These are phyloP conservation scores for Hypoxylon sp. DNA, from an alignment of 2,329 filamentous ascomycete genomes.

Conservation along the genomic window DNA sequence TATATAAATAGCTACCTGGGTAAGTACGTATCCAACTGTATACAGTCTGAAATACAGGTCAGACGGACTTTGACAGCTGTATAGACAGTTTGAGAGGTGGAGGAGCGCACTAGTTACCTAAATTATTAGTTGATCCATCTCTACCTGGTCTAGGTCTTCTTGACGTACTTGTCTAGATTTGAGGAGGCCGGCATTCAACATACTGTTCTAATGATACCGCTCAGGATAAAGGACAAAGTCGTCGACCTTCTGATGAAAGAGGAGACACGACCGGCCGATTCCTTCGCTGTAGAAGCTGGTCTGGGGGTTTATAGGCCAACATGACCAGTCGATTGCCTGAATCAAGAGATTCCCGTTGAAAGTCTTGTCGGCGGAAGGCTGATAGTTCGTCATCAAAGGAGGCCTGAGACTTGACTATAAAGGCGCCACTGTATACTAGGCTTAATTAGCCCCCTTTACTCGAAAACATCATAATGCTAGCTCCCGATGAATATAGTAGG, in stretches of 20 bases:
- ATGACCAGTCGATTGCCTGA: slow-evolving; percentile 11
- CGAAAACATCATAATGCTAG: not conserved
- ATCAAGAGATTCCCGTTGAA: slow-evolving; percentile 10
- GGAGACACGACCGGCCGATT: slow-evolving; percentile 3
- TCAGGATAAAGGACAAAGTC: not conserved
- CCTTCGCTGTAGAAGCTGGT: not conserved
- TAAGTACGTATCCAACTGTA: too few species aligned
- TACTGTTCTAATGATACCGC: not conserved
- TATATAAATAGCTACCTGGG: too few species aligned
- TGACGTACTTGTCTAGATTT: too few species aligned
- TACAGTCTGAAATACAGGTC: too few species aligned
- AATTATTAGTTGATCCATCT: too few species aligned
- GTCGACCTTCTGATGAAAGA: slow-evolving; percentile 6
- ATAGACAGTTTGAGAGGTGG: too few species aligned
- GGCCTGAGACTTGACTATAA: not conserved
- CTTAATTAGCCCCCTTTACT: not conserved
- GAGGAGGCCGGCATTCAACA: too few species aligned
- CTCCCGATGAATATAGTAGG: not conserved
- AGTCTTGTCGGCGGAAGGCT: not conserved
- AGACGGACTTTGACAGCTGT: too few species aligned
- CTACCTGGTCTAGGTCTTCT: too few species aligned
- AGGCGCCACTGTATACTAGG: not conserved
- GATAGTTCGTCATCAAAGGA: not conserved
- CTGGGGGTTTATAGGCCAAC: not conserved
- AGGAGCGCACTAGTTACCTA: too few species aligned